phyloP scores from a whole-genome alignment of 768 basidiomycete genomes.

The Collybia nuda region DNA sequence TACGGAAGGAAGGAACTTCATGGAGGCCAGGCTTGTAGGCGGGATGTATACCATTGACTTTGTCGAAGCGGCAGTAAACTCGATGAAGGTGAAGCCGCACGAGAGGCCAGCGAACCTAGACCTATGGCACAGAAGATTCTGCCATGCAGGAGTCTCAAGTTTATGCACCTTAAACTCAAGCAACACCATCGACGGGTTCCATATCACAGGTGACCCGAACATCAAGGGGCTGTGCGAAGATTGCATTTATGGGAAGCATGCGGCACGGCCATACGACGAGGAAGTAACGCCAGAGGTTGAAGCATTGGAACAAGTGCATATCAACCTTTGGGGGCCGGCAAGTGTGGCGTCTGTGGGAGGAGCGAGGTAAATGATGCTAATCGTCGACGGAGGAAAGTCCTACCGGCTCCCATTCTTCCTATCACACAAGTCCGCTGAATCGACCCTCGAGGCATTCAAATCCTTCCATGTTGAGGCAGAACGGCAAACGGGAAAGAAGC shows the following conservation, averaged over 20 bases:
- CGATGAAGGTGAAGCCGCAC: too few relatives aligned
- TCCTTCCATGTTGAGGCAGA: slow-evolving; percentile 11
- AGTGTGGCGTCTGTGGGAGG: slow-evolving; percentile 13
- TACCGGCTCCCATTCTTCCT: slow-evolving; percentile 13
- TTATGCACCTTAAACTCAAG: neutral
- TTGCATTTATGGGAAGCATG: neutral
- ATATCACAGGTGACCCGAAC: neutral
- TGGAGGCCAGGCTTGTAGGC: too few relatives aligned
- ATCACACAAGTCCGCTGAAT: slow-evolving; percentile 16
- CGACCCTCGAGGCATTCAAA: slow-evolving; percentile 11
- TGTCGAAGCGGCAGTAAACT: too few relatives aligned
- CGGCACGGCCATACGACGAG: slow-evolving; percentile 14
- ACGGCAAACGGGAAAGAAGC: slow-evolving; percentile 9
- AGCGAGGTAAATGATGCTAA: slow-evolving; percentile 19
- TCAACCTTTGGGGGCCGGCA: slow-evolving; percentile 24
- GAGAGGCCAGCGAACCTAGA: too few relatives aligned
- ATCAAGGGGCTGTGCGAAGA: neutral
- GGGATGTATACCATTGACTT: too few relatives aligned
- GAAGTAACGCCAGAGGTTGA: slow-evolving; percentile 11
- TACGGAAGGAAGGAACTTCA: neutral
- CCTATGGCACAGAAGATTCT: too few relatives aligned
- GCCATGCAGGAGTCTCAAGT: neutral
- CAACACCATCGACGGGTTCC: neutral
- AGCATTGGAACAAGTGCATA: neutral
- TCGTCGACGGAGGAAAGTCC: slow-evolving; percentile 14